Base-by-base conservation (phyloP, 257 asterid species). In the Fraxinus pennsylvanica region DNA sequence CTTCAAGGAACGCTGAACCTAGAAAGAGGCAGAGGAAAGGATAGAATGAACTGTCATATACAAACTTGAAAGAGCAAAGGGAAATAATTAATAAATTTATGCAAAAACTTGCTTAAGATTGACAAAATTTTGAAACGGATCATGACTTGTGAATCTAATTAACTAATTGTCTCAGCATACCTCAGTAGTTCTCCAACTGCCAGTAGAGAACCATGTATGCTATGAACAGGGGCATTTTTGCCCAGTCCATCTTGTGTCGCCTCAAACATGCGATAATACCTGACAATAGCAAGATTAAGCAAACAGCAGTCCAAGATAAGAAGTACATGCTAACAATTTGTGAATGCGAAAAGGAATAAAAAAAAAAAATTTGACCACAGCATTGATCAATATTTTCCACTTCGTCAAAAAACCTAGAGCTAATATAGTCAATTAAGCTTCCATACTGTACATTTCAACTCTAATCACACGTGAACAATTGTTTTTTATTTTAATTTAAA, bases 181-280 rank as follows among this genome's bases (percentile, higher is more conserved):
- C 99, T 93, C 87, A 96, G 88, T 86, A 96, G 89, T 82, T 96
- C 99, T 82, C 99, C 99, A 73, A 96, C 98, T 77, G 99, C 99
- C 73, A 96, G 98, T 77, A 96, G 94, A 71, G 99, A 93, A 72
- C 97, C 98, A 82, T 96, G 99, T 87, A 96, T 93, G 87, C 99
- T 92, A 83, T 96, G 97, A 72, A 96, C 74, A 80, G 99, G 92
- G 76, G 98, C 97, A 84, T 90, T 93, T 85, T 82, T 92, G 54
- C 94, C 97, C 90, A 96, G 82, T 69, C 99, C 97, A 84, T 96
- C 99, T 82, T 96, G 98, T 63, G 99, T 91, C 77, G 98, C 98
- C 91, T 96, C 98, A 87, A 96, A 96, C 99, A 96, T 96, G 72
- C 96, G 96, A 83, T 96, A 96, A 79, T 96, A 96, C 98, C 99